Evolutionary conservation across 192 early-diverging fungal genomes (phyloP), one percentile per base, ranked within the genome.

Genomic region (Diversispora eburnea): DNA sequence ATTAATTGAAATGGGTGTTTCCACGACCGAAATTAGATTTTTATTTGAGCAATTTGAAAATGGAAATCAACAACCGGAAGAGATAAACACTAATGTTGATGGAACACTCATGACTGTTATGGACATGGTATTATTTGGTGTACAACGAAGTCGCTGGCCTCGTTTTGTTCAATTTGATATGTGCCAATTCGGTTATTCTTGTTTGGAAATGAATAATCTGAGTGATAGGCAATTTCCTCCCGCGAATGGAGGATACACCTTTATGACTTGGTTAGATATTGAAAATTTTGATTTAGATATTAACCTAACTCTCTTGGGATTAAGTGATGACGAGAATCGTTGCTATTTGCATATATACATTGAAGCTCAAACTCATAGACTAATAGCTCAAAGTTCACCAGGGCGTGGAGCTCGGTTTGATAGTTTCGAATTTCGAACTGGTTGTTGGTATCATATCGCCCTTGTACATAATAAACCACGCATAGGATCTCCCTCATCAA

Each of bases 391-490:
- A 12, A 76, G 76, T 19, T 81, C 76, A 15, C 80, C 83, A 58
- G 83, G 85, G 43, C 81, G 85, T 19, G 73, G 75, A 2, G 65
- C 75, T 39, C 63, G 71, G 39, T 89, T 91, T 61, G 82, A 84
- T 8, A 71, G 69, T 13, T 84, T 84, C 73, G 76, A 80, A 9
- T 88, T 91, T 70, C 75, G 83, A 43, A 75, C 83, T 42, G 84
- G 85, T 6, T 81, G 73, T 25, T 92, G 91, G 90, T 88, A 88
- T 57, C 91, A 92, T 70, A 61, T 91, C 17, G 88, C 81, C 0
- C 69, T 92, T 12, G 89, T 91, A 2, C 91, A 92, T 74, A 62
- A 83, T 22, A 81, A 80, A 66, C 83, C 91, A 8, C 72, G 85
- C 22, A 49, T 92, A 22, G 70, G 76, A 0, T 64, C 71, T 19